Percentiles rank a stretch among this genome's conserved stretches.
phyloP scores from a whole-genome alignment of 2,329 filamentous ascomycete species.

The Aspergillus novoparasiticus region DNA sequence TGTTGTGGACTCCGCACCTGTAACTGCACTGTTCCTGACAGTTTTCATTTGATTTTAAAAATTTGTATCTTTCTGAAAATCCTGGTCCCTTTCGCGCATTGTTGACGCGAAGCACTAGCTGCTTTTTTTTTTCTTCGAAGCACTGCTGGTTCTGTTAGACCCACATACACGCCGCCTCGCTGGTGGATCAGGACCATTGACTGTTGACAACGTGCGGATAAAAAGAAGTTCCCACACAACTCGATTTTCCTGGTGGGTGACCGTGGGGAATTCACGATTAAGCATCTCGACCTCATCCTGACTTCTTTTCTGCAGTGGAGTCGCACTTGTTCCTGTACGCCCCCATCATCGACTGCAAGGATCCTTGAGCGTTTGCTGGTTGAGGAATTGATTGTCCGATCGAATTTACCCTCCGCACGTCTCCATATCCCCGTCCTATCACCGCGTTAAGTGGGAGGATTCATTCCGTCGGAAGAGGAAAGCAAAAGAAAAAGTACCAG shows the following conservation, averaged over 20 bases:
- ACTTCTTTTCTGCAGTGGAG: slow-evolving; percentile 36
- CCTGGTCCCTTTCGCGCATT: slow-evolving; percentile 28
- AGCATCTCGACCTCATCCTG: slow-evolving; percentile 35
- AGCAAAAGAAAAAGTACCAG: slow-evolving; percentile 11
- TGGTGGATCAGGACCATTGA: slow-evolving; percentile 44
- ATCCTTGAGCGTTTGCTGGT: slow-evolving; percentile 20
- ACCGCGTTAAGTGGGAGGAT: slow-evolving; percentile 13
- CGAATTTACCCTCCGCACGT: slow-evolving; percentile 10
- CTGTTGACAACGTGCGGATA: slow-evolving; percentile 46
- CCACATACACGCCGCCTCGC: slow-evolving; percentile 42
- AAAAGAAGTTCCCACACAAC: slow-evolving; percentile 43
- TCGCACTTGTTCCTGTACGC: slow-evolving; percentile 28
- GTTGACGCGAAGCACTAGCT: slow-evolving; percentile 39
- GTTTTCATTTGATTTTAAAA: slow-evolving; percentile 18
- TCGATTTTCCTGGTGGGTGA: slow-evolving; percentile 40
- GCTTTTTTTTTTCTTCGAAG: slow-evolving; percentile 14
- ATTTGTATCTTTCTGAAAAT: slow-evolving; percentile 17
- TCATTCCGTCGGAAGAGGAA: slow-evolving; percentile 17
- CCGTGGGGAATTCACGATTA: slow-evolving; percentile 44
- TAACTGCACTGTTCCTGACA: slow-evolving; percentile 22
- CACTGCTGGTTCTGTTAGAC: slow-evolving; percentile 41
- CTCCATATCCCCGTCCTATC: slow-evolving; percentile 21
- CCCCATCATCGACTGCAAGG: slow-evolving; percentile 18
- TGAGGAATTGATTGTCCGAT: slow-evolving; percentile 11
- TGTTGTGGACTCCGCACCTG: slow-evolving; percentile 14